Conservation (phyloP, 805 yeast species). For the Candida sakaeoensis region DNA sequence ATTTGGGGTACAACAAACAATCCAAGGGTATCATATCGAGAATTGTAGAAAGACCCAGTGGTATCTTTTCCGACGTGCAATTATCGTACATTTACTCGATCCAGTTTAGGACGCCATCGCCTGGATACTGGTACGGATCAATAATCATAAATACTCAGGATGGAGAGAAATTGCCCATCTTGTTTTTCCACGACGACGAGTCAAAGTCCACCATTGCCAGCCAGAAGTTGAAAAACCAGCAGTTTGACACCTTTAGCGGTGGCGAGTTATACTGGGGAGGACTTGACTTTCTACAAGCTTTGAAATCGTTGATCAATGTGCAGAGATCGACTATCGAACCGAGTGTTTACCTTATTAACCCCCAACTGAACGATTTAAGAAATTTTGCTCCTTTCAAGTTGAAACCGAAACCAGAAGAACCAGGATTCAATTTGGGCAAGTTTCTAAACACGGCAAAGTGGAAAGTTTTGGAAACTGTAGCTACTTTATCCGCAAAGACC, state of each 20-base stretch:
- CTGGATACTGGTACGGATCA: slow-evolving; percentile 92
- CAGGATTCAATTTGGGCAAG: slow-evolving; percentile 38
- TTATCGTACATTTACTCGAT: slow-evolving; percentile 66
- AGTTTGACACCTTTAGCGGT: slow-evolving; percentile 68
- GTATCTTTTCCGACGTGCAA: slow-evolving; percentile 58
- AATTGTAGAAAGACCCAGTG: slow-evolving; percentile 49
- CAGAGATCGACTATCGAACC: slow-evolving; percentile 71
- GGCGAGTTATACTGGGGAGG: slow-evolving; percentile 87
- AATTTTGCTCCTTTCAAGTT: slow-evolving; percentile 46
- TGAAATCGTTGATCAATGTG: slow-evolving; percentile 54
- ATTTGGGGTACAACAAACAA: slow-evolving; percentile 11
- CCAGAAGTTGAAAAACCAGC: slow-evolving; percentile 54
- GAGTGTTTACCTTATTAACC: slow-evolving; percentile 72
- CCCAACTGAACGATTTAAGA: slow-evolving; percentile 60
- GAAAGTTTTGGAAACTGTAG: slow-evolving; percentile 81
- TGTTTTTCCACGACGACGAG: slow-evolving; percentile 91
- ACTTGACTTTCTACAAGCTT: slow-evolving; percentile 57
- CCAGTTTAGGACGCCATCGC: slow-evolving; percentile 78
- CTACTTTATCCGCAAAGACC: slow-evolving; percentile 58
- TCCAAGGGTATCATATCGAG: slow-evolving; percentile 9
- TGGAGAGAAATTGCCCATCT: slow-evolving; percentile 69
- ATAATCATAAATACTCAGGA: slow-evolving; percentile 66
- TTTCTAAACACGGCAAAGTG: slow-evolving; percentile 72
- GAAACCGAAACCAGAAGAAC: slow-evolving; percentile 16
- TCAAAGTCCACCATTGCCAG: slow-evolving; percentile 68